phyloP scores from a whole-genome alignment of 1,284 basidiomycete genomes.

The Cryptococcus sp. region DNA sequence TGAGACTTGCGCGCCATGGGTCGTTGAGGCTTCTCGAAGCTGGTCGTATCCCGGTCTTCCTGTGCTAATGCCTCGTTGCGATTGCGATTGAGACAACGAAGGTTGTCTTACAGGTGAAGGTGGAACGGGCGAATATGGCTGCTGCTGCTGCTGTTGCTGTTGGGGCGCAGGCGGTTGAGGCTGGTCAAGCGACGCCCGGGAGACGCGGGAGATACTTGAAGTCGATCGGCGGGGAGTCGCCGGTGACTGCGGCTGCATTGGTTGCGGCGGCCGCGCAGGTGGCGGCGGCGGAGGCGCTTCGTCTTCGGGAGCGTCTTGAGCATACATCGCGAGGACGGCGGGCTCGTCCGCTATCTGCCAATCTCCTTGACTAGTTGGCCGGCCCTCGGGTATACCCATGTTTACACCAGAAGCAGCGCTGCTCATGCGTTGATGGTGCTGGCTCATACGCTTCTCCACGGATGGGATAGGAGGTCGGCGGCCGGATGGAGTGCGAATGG shows the following conservation, averaged over 20 bases:
- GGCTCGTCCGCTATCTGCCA: constrained; percentile 27
- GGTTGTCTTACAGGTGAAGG: background rate
- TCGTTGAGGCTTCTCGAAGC: constrained; percentile 67
- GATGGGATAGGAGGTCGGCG: constrained; percentile 14
- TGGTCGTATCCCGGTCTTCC: constrained; percentile 57
- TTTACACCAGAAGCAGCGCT: constrained; percentile 1
- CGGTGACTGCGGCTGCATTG: constrained; percentile 8
- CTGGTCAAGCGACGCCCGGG: constrained; percentile 12
- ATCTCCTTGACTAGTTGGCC: constrained; percentile 1
- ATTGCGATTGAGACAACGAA: no score
- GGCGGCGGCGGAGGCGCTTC: constrained; percentile 30
- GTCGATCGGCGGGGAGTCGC: constrained; percentile 22
- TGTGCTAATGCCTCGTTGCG: no score
- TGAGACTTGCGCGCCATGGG: constrained; percentile 72
- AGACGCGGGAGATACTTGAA: constrained; percentile 12
- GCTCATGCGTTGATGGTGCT: constrained; percentile 3
- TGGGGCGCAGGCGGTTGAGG: constrained; percentile 7
- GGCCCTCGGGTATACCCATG: constrained; percentile 5
- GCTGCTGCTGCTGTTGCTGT: constrained; percentile 1
- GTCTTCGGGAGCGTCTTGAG: constrained; percentile 11
- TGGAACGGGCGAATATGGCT: constrained; percentile 8
- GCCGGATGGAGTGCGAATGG: background rate
- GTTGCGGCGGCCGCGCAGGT: constrained; percentile 14
- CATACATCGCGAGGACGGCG: constrained; percentile 23
- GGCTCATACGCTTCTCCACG: constrained; percentile 12